Base-by-base conservation (phyloP, 2,329 filamentous ascomycete species). In the Metarhizium anisopliae region DNA sequence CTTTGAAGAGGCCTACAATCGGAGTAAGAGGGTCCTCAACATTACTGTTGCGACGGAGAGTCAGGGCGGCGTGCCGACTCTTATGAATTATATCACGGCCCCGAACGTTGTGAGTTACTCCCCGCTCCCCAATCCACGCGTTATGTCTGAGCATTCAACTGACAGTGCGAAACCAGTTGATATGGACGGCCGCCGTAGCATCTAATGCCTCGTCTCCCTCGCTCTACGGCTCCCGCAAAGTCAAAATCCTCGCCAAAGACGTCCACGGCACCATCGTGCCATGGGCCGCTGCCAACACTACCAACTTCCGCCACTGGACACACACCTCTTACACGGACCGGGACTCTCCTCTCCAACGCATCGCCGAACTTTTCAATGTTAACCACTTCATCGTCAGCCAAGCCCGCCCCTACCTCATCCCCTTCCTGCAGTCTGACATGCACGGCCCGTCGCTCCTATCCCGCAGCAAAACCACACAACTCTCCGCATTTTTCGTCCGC, bases 381-480 rank as follows among this genome's bases (percentile, higher is more conserved):
- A 95, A 96, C 67, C 92, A 96, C 74, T 96, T 95, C 72, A 90
- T 97, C 60, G 85, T 97, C 61, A 94, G 89, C 61, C 93, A 96
- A 73, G 91, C 93, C 1, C 81, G 92, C 3, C 93, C 93, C 0
- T 96, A 95, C 69, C 77, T 96, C 16, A 86, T 93, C 32, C 92
- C 92, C 0, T 94, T 96, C 64, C 77, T 95, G 5, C 84, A 87
- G 59, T 87, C 86, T 50, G 89, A 93, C 62, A 84, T 92, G 74
- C 88, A 92, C 69, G 86, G 87, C 4, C 86, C 89, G 0, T 82
- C 83, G 62, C 80, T 78, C 67, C 80, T 75, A 68, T 83, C 76
- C 59, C 81, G 74, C 64, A 82, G 74, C 70, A 80, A 74, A 73
- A 80, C 79, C 63, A 81, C 74, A 53, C 85, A 74, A 67, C 68